phyloP scores from a whole-genome alignment of 305 asterid genomes.

The Fraxinus velutina region DNA sequence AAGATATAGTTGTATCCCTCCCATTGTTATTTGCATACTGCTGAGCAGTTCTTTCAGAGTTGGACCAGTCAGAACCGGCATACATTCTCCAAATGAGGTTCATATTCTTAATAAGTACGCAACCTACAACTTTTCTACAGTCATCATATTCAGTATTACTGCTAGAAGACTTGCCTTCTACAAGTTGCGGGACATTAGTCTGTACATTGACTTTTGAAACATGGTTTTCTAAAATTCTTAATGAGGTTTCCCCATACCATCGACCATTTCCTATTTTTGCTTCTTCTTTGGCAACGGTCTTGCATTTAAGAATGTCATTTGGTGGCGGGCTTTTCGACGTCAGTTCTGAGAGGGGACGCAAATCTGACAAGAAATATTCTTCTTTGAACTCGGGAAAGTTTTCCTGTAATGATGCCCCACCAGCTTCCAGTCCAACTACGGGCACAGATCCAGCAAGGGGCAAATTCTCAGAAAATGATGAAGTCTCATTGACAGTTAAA shows the following conservation, averaged over 20 bases:
- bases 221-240: slow-evolving; percentile 73
- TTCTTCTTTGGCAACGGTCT: slow-evolving; percentile 37
- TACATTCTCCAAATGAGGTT: slow-evolving; percentile 81
- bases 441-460: slow-evolving; percentile 26
- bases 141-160: slow-evolving; percentile 42
- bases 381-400: slow-evolving; percentile 63
- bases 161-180: slow-evolving; percentile 44
- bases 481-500: slow-evolving; percentile 19
- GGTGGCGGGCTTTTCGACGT: slow-evolving; percentile 42
- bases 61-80: slow-evolving; percentile 86
- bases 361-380: slow-evolving; percentile 80
- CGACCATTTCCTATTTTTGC: slow-evolving; percentile 49
- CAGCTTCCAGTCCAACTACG: slow-evolving; percentile 31
- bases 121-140: slow-evolving; percentile 59
- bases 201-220: slow-evolving; percentile 52
- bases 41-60: slow-evolving; percentile 39
- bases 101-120: slow-evolving; percentile 62
- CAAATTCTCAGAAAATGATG: slow-evolving; percentile 24
- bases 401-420: slow-evolving; percentile 43
- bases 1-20: slow-evolving; percentile 54
- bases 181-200: slow-evolving; percentile 28
- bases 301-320: slow-evolving; percentile 30
- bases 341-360: slow-evolving; percentile 61
- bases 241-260: slow-evolving; percentile 64
- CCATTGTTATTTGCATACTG: slow-evolving; percentile 39